Evolutionary conservation across 257 asterid genomes (phyloP).

Genomic region (Fraxinus anomala): DNA sequence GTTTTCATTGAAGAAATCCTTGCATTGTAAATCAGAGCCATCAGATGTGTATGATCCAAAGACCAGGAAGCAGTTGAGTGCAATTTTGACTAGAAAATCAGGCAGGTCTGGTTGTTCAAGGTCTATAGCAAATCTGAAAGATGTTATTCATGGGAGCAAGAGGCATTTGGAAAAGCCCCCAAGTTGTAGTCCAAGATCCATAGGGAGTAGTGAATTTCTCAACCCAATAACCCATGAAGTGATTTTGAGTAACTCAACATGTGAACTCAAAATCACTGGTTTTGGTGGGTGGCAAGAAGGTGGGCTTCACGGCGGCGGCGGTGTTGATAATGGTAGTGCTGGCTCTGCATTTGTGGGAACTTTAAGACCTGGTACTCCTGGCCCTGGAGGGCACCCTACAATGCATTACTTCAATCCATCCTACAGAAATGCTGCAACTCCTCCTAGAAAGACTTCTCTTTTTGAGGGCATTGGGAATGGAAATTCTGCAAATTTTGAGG

Average conservation of each 20-base stretch:
- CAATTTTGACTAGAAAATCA: slow-evolving; percentile 42
- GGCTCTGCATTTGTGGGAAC: slow-evolving; percentile 56
- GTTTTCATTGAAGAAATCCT: slow-evolving; percentile 58
- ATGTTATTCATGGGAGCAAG: slow-evolving; percentile 73
- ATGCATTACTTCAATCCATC: slow-evolving; percentile 70
- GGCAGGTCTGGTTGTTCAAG: slow-evolving; percentile 76
- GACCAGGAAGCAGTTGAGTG: slow-evolving; percentile 38
- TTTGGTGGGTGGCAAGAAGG: slow-evolving; percentile 37
- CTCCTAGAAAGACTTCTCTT: slow-evolving; percentile 45
- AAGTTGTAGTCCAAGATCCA: slow-evolving; percentile 75
- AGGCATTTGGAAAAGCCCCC: slow-evolving; percentile 56
- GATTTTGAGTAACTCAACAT: slow-evolving; percentile 38
- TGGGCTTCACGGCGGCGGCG: slow-evolving; percentile 12
- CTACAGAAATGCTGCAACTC: slow-evolving; percentile 41
- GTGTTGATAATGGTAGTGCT: slow-evolving; percentile 24
- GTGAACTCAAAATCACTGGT: slow-evolving; percentile 49
- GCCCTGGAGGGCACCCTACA: slow-evolving; percentile 66
- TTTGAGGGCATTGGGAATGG: not conserved
- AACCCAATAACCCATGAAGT: slow-evolving; percentile 54
- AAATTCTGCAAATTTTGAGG: slow-evolving; percentile 30
- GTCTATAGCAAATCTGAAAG: slow-evolving; percentile 68
- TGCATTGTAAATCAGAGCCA: slow-evolving; percentile 66
- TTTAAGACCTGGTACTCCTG: slow-evolving; percentile 79
- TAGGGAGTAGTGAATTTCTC: slow-evolving; percentile 57
- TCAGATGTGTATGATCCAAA: slow-evolving; percentile 63